Percentiles rank a stretch among this genome's conserved stretches.
These are phyloP conservation scores for Chaetoceros tenuissimus DNA, from an alignment of 108 stramenopile species.

Conservation along the genomic window DNA sequence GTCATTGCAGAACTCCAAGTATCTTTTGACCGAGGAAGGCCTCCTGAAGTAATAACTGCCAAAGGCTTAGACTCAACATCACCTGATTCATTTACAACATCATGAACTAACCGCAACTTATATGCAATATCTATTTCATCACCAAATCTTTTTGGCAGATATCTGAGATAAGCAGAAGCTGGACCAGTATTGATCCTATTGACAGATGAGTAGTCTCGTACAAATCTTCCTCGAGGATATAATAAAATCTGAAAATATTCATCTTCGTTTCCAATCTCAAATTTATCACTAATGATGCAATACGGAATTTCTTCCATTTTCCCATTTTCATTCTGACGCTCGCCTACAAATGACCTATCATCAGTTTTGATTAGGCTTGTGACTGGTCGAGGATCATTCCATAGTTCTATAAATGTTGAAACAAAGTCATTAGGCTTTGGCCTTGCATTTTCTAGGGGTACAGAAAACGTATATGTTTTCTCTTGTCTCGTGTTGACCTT, in stretches of 20 bases:
- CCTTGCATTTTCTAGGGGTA: constrained; percentile 26
- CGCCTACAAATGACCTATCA: too few species aligned
- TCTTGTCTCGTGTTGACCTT: constrained; percentile 14
- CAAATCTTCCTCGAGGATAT: constrained; percentile 39
- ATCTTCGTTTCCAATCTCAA: constrained; percentile 15
- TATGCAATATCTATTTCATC: constrained; percentile 43
- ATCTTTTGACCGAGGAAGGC: constrained; percentile 29
- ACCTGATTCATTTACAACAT: neutral
- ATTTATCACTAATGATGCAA: constrained; percentile 28
- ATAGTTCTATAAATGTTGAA: constrained; percentile 25
- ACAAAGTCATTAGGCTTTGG: constrained; percentile 27
- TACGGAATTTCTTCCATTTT: constrained; percentile 23
- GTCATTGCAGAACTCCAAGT: constrained; percentile 50
- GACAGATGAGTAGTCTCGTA: constrained; percentile 6
- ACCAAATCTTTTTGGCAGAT: constrained; percentile 29
- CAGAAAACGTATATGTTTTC: constrained; percentile 41
- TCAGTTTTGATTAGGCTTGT: constrained; percentile 11
- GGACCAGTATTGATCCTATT: constrained; percentile 12
- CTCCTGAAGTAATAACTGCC: constrained; percentile 29
- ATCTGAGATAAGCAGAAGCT: constrained; percentile 40
- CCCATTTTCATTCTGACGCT: constrained; percentile 7
- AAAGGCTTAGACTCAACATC: too few species aligned
- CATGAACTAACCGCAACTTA: constrained; percentile 24
- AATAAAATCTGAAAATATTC: constrained; percentile 34
- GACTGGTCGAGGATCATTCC: constrained; percentile 49